A percentile compares a stretch with the other conserved stretches of the same genome.
Conservation (phyloP, 2,329 filamentous ascomycete genomes). For the Proliferodiscus dingleyae region DNA sequence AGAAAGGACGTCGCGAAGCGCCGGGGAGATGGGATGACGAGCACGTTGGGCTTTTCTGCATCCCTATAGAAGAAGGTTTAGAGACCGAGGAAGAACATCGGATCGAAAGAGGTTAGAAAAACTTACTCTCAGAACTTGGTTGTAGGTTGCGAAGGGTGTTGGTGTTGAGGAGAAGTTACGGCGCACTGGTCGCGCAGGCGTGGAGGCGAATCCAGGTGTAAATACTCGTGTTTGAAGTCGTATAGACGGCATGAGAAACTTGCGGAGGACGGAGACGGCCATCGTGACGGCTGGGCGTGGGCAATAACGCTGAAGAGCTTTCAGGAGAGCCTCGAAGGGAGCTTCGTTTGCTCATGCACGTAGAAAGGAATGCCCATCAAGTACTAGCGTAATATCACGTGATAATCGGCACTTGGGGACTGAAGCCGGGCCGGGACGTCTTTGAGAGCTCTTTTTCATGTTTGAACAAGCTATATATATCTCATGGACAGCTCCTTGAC, state of each 20-base stretch:
- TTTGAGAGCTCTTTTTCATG: too few relatives aligned
- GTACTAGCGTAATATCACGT: too few relatives aligned
- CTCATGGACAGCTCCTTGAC: too few relatives aligned
- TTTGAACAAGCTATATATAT: too few relatives aligned
- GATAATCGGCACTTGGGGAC: too few relatives aligned
- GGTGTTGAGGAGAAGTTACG: constrained; percentile 30
- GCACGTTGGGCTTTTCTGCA: constrained; percentile 75
- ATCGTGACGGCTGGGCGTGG: constrained; percentile 8
- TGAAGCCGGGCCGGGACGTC: too few relatives aligned
- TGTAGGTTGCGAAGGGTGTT: constrained; percentile 26
- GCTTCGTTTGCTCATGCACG: not conserved
- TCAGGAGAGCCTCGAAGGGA: not conserved
- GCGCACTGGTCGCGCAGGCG: too few relatives aligned
- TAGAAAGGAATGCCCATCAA: too few relatives aligned
- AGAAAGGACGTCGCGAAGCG: constrained; percentile 61
- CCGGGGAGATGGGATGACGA: constrained; percentile 83
- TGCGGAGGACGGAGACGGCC: constrained; percentile 18
- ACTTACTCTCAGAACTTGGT: constrained; percentile 28
- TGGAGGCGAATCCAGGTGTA: not conserved
- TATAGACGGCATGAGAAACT: constrained; percentile 20
- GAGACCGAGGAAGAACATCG: not conserved
- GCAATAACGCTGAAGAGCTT: not conserved
- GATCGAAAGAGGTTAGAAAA: not conserved
- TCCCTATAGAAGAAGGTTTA: constrained; percentile 38
- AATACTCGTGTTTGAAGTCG: constrained; percentile 10